phyloP scores from a whole-genome alignment of 352 stramenopile species.

The Globisporangium camurandrum region DNA sequence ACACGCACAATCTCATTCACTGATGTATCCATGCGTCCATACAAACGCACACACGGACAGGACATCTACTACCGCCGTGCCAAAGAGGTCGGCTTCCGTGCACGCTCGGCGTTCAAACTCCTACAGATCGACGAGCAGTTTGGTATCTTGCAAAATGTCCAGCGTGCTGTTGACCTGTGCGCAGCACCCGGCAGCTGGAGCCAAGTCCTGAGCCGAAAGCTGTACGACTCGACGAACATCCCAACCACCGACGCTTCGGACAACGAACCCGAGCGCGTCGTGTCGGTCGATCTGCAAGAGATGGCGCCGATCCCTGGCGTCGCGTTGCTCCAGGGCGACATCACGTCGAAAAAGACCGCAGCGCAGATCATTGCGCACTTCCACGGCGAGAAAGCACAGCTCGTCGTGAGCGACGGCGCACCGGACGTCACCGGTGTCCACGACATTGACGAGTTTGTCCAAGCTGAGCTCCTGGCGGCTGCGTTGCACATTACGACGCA shows the following conservation, averaged over 20 bases:
- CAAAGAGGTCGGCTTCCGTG: conserved; percentile 96
- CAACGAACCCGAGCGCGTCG: conserved; percentile 66
- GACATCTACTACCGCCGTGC: conserved; percentile 89
- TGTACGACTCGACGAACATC: conserved; percentile 60
- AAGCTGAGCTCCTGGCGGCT: conserved; percentile 94
- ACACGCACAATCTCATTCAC: too few species aligned
- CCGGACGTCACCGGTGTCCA: conserved; percentile 99
- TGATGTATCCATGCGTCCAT: too few species aligned
- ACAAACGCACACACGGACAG: too few species aligned
- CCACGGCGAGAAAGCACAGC: conserved; percentile 88
- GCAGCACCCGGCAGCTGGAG: conserved; percentile 97
- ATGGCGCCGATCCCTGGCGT: conserved; percentile 98
- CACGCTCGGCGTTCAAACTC: conserved; percentile 98
- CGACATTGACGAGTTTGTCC: conserved; percentile 98
- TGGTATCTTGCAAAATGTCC: conserved; percentile 89
- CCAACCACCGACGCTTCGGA: conserved; percentile 15
- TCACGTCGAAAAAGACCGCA: conserved; percentile 95
- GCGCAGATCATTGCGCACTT: conserved; percentile 95
- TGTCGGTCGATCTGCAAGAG: conserved; percentile 98
- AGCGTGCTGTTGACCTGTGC: conserved; percentile 96
- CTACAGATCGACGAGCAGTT: conserved; percentile 99
- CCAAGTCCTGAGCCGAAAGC: conserved; percentile 92
- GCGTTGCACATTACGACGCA: conserved; percentile 98
- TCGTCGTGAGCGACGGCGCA: conserved; percentile 98
- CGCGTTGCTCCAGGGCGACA: conserved; percentile 93